Percentiles rank a stretch among this genome's conserved stretches.
phyloP scores from a whole-genome alignment of 225 moss, liverwort and hornwort species.

The Polytrichum commune region DNA sequence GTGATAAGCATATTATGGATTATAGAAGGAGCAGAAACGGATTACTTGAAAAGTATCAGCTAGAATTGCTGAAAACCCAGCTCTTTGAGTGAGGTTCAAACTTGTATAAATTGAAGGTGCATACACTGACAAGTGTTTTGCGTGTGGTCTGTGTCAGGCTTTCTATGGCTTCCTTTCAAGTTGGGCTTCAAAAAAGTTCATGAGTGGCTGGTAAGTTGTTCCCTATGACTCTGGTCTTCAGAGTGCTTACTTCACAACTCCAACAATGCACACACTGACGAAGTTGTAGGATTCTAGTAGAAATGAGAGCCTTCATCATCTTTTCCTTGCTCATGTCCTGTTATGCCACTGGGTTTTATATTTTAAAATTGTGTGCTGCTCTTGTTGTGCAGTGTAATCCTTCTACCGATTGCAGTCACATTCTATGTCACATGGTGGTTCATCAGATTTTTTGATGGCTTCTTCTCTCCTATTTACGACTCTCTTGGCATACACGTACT shows the following conservation, averaged over 20 bases:
- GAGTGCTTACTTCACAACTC: too few species aligned
- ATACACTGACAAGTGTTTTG: neutral
- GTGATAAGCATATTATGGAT: too few species aligned
- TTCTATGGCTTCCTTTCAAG: slow-evolving; percentile 95
- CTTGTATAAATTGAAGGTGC: neutral
- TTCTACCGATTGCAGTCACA: slow-evolving; percentile 95
- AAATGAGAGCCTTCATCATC: too few species aligned
- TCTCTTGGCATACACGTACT: slow-evolving; percentile 90
- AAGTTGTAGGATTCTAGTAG: too few species aligned
- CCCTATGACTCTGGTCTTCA: too few species aligned
- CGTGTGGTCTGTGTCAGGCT: slow-evolving; percentile 56
- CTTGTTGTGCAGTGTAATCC: slow-evolving; percentile 66
- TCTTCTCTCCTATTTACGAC: slow-evolving; percentile 90
- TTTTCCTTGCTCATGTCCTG: too few species aligned
- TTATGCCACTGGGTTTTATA: too few species aligned
- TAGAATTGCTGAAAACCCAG: too few species aligned
- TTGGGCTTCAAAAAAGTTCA: slow-evolving; percentile 99
- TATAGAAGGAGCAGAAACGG: too few species aligned
- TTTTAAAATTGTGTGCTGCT: neutral
- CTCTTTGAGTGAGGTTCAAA: too few species aligned
- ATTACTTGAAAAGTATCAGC: too few species aligned
- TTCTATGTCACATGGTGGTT: slow-evolving; percentile 99
- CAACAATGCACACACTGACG: too few species aligned
- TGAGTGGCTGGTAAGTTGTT: slow-evolving; percentile 93
- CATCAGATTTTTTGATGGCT: slow-evolving; percentile 83